Evolutionary conservation across 345 rosid genomes (phyloP).

Genomic region (Gossypium thurberi): DNA sequence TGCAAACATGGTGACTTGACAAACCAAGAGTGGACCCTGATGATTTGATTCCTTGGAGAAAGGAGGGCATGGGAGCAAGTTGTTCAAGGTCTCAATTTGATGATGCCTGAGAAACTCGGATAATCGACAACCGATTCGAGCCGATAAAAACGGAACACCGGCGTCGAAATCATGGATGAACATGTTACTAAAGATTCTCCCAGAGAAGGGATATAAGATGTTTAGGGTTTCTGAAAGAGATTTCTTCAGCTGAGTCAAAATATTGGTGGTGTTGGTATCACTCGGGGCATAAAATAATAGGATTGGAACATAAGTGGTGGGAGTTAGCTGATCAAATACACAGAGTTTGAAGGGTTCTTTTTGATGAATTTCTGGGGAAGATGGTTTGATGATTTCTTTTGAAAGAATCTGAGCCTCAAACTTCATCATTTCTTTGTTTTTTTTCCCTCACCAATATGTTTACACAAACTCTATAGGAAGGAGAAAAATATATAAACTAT

Average conservation of each 20-base stretch:
- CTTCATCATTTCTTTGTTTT: not conserved
- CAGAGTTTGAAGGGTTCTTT: not conserved
- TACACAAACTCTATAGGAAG: too few relatives aligned
- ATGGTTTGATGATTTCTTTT: slow-evolving; percentile 2
- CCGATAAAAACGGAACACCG: not conserved
- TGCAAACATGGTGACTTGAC: slow-evolving; percentile 4
- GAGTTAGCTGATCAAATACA: slow-evolving; percentile 4
- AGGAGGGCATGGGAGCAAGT: slow-evolving; percentile 1
- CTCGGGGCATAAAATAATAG: not conserved
- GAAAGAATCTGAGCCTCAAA: slow-evolving; percentile 1
- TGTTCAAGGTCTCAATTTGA: slow-evolving; percentile 1
- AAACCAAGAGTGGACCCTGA: not conserved
- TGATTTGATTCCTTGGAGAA: not conserved
- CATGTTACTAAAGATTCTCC: not conserved
- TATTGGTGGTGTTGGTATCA: not conserved
- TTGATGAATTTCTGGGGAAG: slow-evolving; percentile 2
- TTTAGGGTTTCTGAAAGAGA: not conserved
- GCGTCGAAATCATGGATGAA: not conserved
- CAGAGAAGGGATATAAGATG: not conserved
- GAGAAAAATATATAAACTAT: too few relatives aligned
- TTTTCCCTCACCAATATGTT: not conserved
- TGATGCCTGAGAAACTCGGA: not conserved
- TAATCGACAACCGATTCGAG: not conserved
- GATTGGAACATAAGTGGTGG: not conserved
- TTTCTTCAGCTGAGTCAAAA: not conserved